Evolutionary conservation across 257 asterid species (phyloP).

Genomic region (Solanum sitiens): DNA sequence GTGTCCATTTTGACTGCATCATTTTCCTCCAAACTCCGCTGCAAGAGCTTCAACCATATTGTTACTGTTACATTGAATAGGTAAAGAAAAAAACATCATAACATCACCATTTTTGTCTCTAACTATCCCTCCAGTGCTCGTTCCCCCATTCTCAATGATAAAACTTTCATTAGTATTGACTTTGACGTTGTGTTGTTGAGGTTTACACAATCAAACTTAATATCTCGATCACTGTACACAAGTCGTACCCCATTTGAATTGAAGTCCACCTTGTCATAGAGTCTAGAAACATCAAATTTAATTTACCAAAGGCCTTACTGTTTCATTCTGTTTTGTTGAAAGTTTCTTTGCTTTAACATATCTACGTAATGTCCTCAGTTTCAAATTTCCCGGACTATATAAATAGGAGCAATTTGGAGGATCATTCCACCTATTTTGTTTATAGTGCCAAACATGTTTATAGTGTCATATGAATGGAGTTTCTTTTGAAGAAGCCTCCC

Average conservation of each 20-base stretch:
- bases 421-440: background rate
- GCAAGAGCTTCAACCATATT: background rate
- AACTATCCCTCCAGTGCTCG: background rate
- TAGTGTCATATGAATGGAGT: background rate
- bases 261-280: background rate
- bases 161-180: no score
- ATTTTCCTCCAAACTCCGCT: background rate
- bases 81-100: background rate
- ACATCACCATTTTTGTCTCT: background rate
- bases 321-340: no score
- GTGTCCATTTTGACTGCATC: background rate
- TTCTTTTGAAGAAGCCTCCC: background rate
- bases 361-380: background rate
- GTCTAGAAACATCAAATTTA: background rate
- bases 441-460: background rate
- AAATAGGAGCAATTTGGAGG: background rate
- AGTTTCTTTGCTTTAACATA: background rate
- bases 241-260: background rate
- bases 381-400: no score
- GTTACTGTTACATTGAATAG: background rate
- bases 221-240: background rate
- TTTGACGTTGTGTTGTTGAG: no score
- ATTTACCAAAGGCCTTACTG: background rate
- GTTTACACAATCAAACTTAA: background rate
- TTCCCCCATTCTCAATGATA: background rate